Evolutionary conservation across 2,329 filamentous ascomycete genomes (phyloP), one percentile per base, ranked within the genome.

Genomic region (Stagonosporopsis vannaccii): DNA sequence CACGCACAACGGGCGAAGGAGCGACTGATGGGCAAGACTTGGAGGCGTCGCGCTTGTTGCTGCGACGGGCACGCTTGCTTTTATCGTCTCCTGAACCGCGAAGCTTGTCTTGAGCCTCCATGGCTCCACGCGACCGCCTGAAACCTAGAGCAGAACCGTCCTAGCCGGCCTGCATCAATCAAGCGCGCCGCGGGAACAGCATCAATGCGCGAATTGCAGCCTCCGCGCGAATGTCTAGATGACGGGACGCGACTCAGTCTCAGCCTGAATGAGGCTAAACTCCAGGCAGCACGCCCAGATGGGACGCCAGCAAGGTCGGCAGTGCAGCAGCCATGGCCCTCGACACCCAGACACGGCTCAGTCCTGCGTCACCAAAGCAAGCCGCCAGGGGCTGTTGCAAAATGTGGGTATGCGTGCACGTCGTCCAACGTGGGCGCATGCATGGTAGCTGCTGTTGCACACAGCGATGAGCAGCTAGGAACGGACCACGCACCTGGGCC

Each of bases 41-140:
- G 51, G 33, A 22, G 48, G 36, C 52, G 59, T 59, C 44, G 52
- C 59, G 49, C 41, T 40, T 51, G 33, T 37, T 37, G n/a, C 13
- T 23, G 30, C 41, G 41, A 44, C 45, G 41, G 45, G 33, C 40
- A 47, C 36, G 45, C 51, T 53, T 56, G 44, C 43, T 56, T 61
- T 61, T 61, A 61, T 54, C 33, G 23, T 46, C 59, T 37, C 59
- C 55, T 56, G 51, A 55, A 37, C 25, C 48, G 37, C 43, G 36
- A 61, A 59, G 59, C 59, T 46, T 61, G 53, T 47, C 36, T 42
- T 30, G 23, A 48, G 43, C 17, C 44, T 43, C 12, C 22, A 48
- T 39, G 43, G 23, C 44, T 43, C 12, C 22, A 48, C 33, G 49
- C 35, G 25, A 32, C 26, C 43, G 43, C 54, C 54, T 58, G 54